A percentile compares a stretch with the other conserved stretches of the same genome.
These are phyloP conservation scores for Melastoma malabathricum DNA, from an alignment of 345 rosid species.

Conservation along the genomic window DNA sequence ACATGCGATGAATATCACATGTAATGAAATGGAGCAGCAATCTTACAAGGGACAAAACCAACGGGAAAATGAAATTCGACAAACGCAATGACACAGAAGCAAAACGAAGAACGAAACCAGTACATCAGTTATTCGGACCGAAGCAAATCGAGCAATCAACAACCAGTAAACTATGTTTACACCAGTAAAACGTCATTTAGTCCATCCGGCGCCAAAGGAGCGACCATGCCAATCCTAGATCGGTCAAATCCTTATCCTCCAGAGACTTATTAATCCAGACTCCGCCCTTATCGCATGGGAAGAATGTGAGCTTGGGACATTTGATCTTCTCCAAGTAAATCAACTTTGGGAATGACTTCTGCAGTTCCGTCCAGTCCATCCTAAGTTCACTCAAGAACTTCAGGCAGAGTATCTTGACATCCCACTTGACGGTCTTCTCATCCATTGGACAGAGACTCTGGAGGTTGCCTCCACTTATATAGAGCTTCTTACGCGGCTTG, in stretches of 20 bases:
- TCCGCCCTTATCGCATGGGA: slow-evolving; percentile 21
- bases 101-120: no score
- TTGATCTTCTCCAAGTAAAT: slow-evolving; percentile 20
- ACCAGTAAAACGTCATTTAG: no score
- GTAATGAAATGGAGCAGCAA: no score
- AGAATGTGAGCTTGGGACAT: slow-evolving; percentile 19
- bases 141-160: no score
- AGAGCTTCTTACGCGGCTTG: slow-evolving; percentile 6
- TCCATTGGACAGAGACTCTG: slow-evolving; percentile 1
- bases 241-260: neutral
- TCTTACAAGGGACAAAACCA: no score
- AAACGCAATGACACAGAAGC: no score
- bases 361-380: slow-evolving; percentile 16
- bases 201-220: neutral
- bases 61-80: no score
- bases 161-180: no score
- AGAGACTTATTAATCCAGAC: slow-evolving; percentile 7
- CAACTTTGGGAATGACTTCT: slow-evolving; percentile 12
- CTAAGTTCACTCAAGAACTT: slow-evolving; percentile 14
- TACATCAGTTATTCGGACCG: no score
- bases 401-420: slow-evolving; percentile 14
- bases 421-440: slow-evolving; percentile 6
- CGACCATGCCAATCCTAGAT: slow-evolving; percentile 4
- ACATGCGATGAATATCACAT: no score
- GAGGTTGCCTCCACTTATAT: slow-evolving; percentile 20